Base-by-base conservation (phyloP, 2,329 filamentous ascomycete species). In the Fusarium ambrosium region DNA sequence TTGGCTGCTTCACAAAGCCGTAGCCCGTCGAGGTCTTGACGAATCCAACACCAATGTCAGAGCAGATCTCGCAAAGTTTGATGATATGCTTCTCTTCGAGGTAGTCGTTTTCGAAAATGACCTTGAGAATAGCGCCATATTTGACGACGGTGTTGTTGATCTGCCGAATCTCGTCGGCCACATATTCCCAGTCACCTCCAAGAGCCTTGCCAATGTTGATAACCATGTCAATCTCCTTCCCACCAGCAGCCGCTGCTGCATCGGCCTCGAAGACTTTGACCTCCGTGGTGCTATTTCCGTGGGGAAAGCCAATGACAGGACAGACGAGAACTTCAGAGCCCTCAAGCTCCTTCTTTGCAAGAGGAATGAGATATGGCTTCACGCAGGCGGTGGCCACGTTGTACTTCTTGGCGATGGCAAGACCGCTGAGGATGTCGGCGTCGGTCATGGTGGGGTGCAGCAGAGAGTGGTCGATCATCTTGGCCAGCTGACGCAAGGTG, bases 41-140 rank as follows among this genome's bases (percentile, higher is more conserved):
- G 66, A 90, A 92, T 0, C 86, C 89, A 0, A 91, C 89, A 0
- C 80, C 80, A 0, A 89, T 39, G 0, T 82, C 78, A 0, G 86
- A 86, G 77, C 90, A 91, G 34, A 91, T 89, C 77, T 86, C 75
- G 76, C 89, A 91, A 0, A 92, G 82, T 7, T 80, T 82, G 10
- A 85, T 73, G 61, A 91, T 89, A 41, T 91, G 85, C 13, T 85
- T 76, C 0, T 88, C 81, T 2, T 82, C 32, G 0, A 91, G 84
- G 70, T 87, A 91, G 76, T 90, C 89, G 73, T 90, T 91, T 74
- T 92, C 89, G 65, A 92, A 91, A 59, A 91, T 92, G 61, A 91
- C 89, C 76, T 92, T 92, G 8, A 91, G 82, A 1, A 85, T 82
- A 0, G 85, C 87, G 0, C 85, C 85, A 8, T 81, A 66, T n/a